phyloP scores from a whole-genome alignment of 106 monocot species.

The Iris macrosiphon region DNA sequence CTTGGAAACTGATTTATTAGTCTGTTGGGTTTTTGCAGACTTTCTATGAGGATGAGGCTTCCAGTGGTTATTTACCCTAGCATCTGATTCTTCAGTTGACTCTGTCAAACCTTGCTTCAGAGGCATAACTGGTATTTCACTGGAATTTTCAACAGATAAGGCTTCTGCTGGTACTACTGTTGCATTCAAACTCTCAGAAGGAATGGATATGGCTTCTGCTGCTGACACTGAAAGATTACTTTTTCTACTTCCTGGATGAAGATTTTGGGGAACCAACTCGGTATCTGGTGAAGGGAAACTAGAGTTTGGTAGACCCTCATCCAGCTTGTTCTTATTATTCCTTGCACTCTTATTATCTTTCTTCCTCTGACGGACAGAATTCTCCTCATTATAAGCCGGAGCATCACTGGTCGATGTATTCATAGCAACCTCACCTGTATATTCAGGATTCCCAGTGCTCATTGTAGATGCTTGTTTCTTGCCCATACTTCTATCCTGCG shows the following conservation, averaged over 20 bases:
- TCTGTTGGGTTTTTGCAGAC: slow-evolving; percentile 42
- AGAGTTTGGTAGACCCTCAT: slow-evolving; percentile 16
- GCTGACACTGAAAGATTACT: slow-evolving; percentile 1
- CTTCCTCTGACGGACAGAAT: slow-evolving; percentile 35
- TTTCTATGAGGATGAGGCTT: slow-evolving; percentile 49
- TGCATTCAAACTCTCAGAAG: slow-evolving; percentile 16
- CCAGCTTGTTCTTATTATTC: slow-evolving; percentile 33
- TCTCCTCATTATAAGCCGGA: slow-evolving; percentile 9
- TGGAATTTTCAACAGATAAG: slow-evolving; percentile 2
- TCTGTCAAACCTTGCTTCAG: slow-evolving; percentile 4
- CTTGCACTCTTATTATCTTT: slow-evolving; percentile 31
- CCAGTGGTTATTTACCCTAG: slow-evolving; percentile 29
- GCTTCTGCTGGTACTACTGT: too few relatives aligned
- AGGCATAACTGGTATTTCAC: slow-evolving; percentile 1
- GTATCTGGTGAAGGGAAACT: slow-evolving; percentile 3
- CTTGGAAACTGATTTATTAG: slow-evolving; percentile 35
- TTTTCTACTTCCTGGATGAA: slow-evolving; percentile 7
- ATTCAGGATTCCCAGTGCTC: slow-evolving; percentile 8
- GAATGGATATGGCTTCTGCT: slow-evolving; percentile 7
- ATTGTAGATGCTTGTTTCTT: slow-evolving; percentile 12
- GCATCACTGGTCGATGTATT: slow-evolving; percentile 1
- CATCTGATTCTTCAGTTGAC: slow-evolving; percentile 12
- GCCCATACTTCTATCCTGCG: slow-evolving; percentile 18
- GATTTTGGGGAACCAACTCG: slow-evolving; percentile 14
- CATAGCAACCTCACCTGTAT: background rate